A percentile compares a stretch with the other conserved stretches of the same genome.
Conservation (phyloP, 352 stramenopile genomes). For the Globisporangium parvum region DNA sequence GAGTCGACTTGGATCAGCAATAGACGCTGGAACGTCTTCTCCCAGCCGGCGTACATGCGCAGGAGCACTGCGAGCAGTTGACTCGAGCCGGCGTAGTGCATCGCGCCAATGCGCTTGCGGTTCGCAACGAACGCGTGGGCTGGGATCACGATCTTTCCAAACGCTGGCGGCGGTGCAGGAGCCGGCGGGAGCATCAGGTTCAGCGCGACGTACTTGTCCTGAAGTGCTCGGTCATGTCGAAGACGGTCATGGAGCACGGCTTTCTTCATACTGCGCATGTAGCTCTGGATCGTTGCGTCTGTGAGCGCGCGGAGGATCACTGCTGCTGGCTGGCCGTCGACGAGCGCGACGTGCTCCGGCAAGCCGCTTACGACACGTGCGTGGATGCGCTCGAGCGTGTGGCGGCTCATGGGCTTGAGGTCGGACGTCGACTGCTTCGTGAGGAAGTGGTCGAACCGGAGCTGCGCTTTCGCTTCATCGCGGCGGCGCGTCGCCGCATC, state of each 20-base stretch:
- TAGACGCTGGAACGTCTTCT: slow-evolving; percentile 81
- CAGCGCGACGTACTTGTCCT: slow-evolving; percentile 59
- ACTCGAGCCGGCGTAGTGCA: slow-evolving; percentile 51
- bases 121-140: slow-evolving; percentile 53
- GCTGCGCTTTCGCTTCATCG: slow-evolving; percentile 77
- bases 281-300: slow-evolving; percentile 85
- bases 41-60: slow-evolving; percentile 88
- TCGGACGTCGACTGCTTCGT: slow-evolving; percentile 62
- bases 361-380: slow-evolving; percentile 80
- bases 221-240: slow-evolving; percentile 40
- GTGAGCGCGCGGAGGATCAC: slow-evolving; percentile 78
- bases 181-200: slow-evolving; percentile 46
- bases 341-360: slow-evolving; percentile 40
- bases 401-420: slow-evolving; percentile 72
- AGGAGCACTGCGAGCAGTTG: slow-evolving; percentile 75
- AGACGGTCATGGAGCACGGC: slow-evolving; percentile 71
- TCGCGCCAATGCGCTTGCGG: slow-evolving; percentile 33
- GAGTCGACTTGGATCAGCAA: slow-evolving; percentile 58
- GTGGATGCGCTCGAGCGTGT: slow-evolving; percentile 82
- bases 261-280: slow-evolving; percentile 92
- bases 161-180: slow-evolving; percentile 21
- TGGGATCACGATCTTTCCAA: slow-evolving; percentile 81
- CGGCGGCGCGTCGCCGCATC: slow-evolving; percentile 50
- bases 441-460: slow-evolving; percentile 91
- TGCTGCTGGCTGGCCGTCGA: slow-evolving; percentile 54